Evolutionary conservation across 2,329 filamentous ascomycete genomes (phyloP), one percentile per base, ranked within the genome.

Genomic region (Sporothrix dimorphospora): DNA sequence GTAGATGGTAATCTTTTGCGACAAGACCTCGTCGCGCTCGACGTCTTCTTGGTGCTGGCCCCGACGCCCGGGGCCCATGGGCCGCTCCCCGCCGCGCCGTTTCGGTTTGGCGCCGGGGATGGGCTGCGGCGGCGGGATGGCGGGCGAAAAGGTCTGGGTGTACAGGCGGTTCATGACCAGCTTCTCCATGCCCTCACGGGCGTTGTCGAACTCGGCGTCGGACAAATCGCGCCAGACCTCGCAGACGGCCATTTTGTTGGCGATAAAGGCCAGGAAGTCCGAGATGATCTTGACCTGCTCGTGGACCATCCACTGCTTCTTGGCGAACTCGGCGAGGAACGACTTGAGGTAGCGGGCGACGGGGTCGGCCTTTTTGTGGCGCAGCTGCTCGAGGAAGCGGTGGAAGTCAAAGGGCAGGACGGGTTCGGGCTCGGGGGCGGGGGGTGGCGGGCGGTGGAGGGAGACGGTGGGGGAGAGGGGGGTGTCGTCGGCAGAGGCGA

Each of bases 251-350:
- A 99, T 99, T 84, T 98, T 98, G 82, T 97, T 97, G 70, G 93
- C 92, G 75, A 99, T 99, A 78, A 99, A 99, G 59, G 94, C 90
- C 65, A 99, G 85, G 77, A 99, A 99, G 80, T 99, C 97, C 76
- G 93, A 90, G 74, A 99, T 97, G 74, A 99, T 98, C 83, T 99
- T 99, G 79, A 98, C 96, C 81, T 99, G 96, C 82, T 99, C 96
- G 80, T 99, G 96, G 7, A 98, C 96, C 93, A 97, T 97, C 96
- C 96, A 99, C 81, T 98, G 96, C 76, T 94, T 93, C 84, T 98
- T 99, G 47, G 90, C 93, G 81, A 99, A 99, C 80, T 99, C 97
- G 66, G 90, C 90, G 40, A 99, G 83, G 78, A 99, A 99, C 0
- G 96, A 98, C 75, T 97, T 93, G 61, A 99, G 86, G 79, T 98